phyloP scores from a whole-genome alignment of 768 basidiomycete genomes.

The Amyloporia xantha region DNA sequence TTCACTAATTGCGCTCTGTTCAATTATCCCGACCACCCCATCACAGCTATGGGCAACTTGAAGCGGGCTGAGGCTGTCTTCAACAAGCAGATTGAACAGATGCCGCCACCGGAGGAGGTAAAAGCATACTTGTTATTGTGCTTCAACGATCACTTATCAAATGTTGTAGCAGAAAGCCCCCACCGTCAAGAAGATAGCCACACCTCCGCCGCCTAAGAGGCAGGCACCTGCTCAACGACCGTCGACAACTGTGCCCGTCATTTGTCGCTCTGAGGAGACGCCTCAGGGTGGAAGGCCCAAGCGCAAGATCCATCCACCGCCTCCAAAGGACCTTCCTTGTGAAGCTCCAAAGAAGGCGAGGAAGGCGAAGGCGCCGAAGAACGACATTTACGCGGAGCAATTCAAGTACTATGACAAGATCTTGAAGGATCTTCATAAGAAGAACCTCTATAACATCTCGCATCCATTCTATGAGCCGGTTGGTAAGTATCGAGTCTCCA shows the following conservation, averaged over 20 bases:
- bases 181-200: constrained; percentile 36
- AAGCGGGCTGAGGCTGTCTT: constrained; percentile 78
- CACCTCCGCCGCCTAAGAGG: constrained; percentile 38
- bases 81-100: constrained; percentile 80
- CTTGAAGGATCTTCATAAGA: constrained; percentile 70
- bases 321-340: constrained; percentile 86
- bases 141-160: too few species aligned
- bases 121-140: too few species aligned
- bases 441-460: constrained; percentile 67
- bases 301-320: constrained; percentile 95
- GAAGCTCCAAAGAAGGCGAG: constrained; percentile 67
- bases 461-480: constrained; percentile 92
- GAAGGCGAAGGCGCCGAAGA: constrained; percentile 51
- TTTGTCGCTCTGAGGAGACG: constrained; percentile 68
- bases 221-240: constrained; percentile 51
- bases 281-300: constrained; percentile 72
- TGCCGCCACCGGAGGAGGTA: constrained; percentile 77
- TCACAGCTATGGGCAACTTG: constrained; percentile 75
- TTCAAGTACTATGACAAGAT: constrained; percentile 76
- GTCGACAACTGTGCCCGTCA: constrained; percentile 77
- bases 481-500: constrained; percentile 54
- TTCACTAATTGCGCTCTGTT: constrained; percentile 86
- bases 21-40: constrained; percentile 86
- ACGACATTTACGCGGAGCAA: constrained; percentile 73
- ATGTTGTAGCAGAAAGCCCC: constrained; percentile 41